A percentile compares a stretch with the other conserved stretches of the same genome.
Conservation (phyloP, 139 green algal species). For the Chlorella sp. region DNA sequence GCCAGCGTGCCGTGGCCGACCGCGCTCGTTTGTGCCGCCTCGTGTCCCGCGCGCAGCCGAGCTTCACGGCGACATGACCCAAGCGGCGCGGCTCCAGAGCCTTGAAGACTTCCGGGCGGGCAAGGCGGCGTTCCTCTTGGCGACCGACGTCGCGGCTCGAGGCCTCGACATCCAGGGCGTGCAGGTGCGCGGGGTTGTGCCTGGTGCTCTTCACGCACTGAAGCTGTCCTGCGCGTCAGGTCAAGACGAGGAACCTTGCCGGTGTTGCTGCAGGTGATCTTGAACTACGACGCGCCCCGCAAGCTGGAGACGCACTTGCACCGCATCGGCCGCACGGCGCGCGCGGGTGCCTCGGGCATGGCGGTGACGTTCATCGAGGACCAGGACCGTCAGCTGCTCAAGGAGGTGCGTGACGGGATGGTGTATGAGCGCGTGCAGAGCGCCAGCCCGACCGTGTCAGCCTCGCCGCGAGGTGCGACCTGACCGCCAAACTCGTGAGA, state of each 20-base stretch:
- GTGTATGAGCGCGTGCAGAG: too few species aligned
- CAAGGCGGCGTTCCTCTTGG: slow-evolving; percentile 67
- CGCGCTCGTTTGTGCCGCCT: too few species aligned
- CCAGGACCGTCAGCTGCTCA: slow-evolving; percentile 74
- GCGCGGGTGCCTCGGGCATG: slow-evolving; percentile 75
- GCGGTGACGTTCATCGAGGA: slow-evolving; percentile 86
- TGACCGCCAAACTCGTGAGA: too few species aligned
- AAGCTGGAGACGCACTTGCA: slow-evolving; percentile 76
- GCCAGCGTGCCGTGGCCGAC: too few species aligned
- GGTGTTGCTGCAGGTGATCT: slow-evolving; percentile 58
- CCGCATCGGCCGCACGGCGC: slow-evolving; percentile 79
- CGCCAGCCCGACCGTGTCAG: too few species aligned
- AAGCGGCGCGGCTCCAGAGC: slow-evolving; percentile 74
- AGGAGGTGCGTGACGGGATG: slow-evolving; percentile 71
- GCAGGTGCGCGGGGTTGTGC: slow-evolving; percentile 44
- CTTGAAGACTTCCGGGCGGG: slow-evolving; percentile 67
- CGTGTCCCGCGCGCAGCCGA: slow-evolving; percentile 70
- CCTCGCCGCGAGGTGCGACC: too few species aligned
- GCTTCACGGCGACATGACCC: slow-evolving; percentile 94
- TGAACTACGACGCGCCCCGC: slow-evolving; percentile 73
- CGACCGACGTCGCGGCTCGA: slow-evolving; percentile 85
- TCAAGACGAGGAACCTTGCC: too few species aligned
- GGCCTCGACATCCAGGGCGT: slow-evolving; percentile 95
- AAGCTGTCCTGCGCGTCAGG: too few species aligned
- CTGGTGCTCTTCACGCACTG: too few species aligned